Base-by-base conservation (phyloP, 768 basidiomycete genomes). In the Exsudoporus frostii region DNA sequence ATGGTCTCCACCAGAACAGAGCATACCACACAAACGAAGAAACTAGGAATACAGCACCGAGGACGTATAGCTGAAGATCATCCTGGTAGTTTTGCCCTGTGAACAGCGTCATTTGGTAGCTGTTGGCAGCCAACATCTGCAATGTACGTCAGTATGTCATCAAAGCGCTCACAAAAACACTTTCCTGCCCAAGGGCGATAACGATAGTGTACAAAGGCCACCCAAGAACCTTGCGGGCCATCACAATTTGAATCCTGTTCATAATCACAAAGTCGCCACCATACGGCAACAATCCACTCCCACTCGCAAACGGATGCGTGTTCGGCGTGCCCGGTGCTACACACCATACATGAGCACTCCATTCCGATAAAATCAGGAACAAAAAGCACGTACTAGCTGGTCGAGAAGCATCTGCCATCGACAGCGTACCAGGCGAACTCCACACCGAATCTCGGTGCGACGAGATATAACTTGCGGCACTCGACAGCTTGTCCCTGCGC, bases 201-300 rank as follows among this genome's bases (percentile, higher is more conserved):
- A 95, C 76, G 62, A 95, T 88, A 38, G 91, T 88, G 70, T 97
- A 97, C 56, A 97, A 68, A 0, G 94, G 94, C 94, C 94, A 97
- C 33, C 89, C 88, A 38, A 73, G 81, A 43, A 94, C 67, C 68
- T 91, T 84, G 40, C 91, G 78, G 29, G 90, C 79, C 81, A 97
- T 79, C 22, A 84, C 81, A 56, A 95, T 87, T 66, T 97, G 94
- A 40, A 94, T 65, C 50, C 87, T 76, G 7, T 85, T 88, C 91
- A 97, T 91, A 17, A 91, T 78, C 25, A 83, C 82, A 19, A 79
- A 74, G 20, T 89, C 86, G n/a, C 82, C 83, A 25, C 79, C 75
- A 14, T 71, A 76, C 5, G 75, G 67, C 32, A 74, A 72, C 51
- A 82, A 78, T 56, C 74, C 74, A 29, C 77, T 76, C 10, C 69